Evolutionary conservation across 2,329 filamentous ascomycete genomes (phyloP).

Genomic region (Boeremia exigua): DNA sequence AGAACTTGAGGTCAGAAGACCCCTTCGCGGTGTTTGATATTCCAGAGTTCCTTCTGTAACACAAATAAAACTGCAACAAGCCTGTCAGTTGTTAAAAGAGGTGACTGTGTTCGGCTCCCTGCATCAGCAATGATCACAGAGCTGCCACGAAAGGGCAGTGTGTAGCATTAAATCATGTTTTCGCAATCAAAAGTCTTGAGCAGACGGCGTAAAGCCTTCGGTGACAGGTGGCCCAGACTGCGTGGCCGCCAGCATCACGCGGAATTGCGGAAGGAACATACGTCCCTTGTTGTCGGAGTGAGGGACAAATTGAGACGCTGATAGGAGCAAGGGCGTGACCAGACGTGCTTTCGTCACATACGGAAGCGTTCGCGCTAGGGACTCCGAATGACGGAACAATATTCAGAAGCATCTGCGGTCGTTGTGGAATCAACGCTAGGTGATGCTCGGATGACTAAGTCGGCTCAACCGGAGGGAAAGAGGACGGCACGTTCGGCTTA

Average conservation of each 20-base stretch:
- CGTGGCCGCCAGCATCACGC: slow-evolving; percentile 11
- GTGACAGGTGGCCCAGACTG: slow-evolving; percentile 7
- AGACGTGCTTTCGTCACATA: neutral
- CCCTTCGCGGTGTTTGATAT: neutral
- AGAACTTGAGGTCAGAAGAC: slow-evolving; percentile 18
- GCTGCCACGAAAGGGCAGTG: slow-evolving; percentile 2
- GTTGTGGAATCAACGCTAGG: neutral
- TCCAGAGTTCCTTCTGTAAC: no score
- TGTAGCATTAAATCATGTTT: neutral
- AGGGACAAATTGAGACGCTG: slow-evolving; percentile 6
- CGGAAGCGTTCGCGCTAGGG: neutral
- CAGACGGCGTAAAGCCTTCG: neutral
- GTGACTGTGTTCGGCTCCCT: slow-evolving; percentile 21
- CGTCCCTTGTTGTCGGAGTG: slow-evolving; percentile 6
- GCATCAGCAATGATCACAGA: slow-evolving; percentile 6
- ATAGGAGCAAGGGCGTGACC: slow-evolving; percentile 8
- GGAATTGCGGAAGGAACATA: slow-evolving; percentile 6
- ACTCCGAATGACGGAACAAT: no score
- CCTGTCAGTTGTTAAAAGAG: slow-evolving; percentile 32
- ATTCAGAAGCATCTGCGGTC: neutral
- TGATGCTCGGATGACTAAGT: neutral
- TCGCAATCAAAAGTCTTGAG: neutral
- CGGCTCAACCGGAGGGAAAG: slow-evolving; percentile 5
- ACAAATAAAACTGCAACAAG: slow-evolving; percentile 17
- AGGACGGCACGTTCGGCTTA: neutral